A percentile compares a stretch with the other conserved stretches of the same genome.
Evolutionary conservation across 176 grass and related monocot species (phyloP).

Genomic region (Hordeum vulgare): DNA sequence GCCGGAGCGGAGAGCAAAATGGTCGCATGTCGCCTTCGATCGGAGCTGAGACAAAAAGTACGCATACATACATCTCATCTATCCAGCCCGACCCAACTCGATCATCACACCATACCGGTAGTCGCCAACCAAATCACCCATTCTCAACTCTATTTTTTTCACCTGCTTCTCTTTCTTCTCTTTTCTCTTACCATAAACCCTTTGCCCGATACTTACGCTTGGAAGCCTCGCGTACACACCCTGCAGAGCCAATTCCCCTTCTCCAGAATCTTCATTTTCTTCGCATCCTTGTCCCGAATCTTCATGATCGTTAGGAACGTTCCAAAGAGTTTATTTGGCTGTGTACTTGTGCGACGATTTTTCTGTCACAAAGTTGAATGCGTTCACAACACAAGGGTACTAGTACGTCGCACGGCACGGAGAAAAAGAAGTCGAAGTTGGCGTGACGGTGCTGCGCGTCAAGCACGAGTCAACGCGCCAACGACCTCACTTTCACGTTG

Average conservation of each 20-base stretch:
- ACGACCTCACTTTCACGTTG: not conserved
- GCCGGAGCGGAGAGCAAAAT: not conserved
- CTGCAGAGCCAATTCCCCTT: not conserved
- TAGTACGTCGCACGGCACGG: not conserved
- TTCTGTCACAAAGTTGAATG: not conserved
- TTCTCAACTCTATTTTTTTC: not conserved
- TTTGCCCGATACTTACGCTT: not conserved
- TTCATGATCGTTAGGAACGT: not conserved
- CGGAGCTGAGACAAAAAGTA: slow-evolving; percentile 32
- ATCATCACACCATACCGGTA: slow-evolving; percentile 3
- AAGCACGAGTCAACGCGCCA: slow-evolving; percentile 40
- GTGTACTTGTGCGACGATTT: not conserved
- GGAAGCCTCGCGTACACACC: not conserved
- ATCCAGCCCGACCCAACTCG: slow-evolving; percentile 32
- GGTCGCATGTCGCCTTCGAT: slow-evolving; percentile 56
- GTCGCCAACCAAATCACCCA: slow-evolving; percentile 8
- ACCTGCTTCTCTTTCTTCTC: not conserved
- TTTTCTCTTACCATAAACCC: not conserved
- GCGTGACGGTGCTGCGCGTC: not conserved
- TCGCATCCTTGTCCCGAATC: too few species aligned
- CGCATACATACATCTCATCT: slow-evolving; percentile 16
- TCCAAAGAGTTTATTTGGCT: not conserved
- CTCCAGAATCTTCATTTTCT: not conserved
- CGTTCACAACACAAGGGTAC: slow-evolving; percentile 18
- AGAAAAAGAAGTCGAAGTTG: not conserved